These are phyloP conservation scores for Pilaira anomala DNA, from an alignment of 192 early-diverging fungal species.

Conservation along the genomic window DNA sequence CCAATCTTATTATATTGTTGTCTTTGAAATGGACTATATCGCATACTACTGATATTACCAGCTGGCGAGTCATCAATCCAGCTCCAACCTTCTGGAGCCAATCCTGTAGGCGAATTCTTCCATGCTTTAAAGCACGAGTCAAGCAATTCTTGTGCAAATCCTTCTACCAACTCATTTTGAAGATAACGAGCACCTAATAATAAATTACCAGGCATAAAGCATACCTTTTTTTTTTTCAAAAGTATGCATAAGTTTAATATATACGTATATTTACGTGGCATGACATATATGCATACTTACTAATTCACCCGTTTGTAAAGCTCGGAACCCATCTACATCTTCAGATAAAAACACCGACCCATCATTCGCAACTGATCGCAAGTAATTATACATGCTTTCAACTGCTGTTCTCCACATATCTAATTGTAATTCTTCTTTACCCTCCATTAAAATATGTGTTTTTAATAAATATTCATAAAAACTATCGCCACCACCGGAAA, in stretches of 20 bases:
- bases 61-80: conserved; percentile 23
- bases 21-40: conserved; percentile 7
- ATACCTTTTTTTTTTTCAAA: too few relatives aligned
- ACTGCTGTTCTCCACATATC: conserved; percentile 37
- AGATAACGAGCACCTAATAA: conserved; percentile 45
- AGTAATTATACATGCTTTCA: conserved; percentile 22
- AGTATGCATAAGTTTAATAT: too few relatives aligned
- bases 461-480: conserved; percentile 65
- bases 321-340: background rate
- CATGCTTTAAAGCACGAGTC: conserved; percentile 47
- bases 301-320: conserved; percentile 31
- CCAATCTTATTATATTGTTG: conserved; percentile 8
- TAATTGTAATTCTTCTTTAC: conserved; percentile 30
- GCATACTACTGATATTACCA: background rate
- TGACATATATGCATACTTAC: background rate
- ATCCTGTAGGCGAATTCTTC: conserved; percentile 37
- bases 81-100: conserved; percentile 46
- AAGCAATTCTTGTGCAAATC: conserved; percentile 42
- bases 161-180: conserved; percentile 26
- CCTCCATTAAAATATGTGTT: conserved; percentile 46
- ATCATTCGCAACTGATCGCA: conserved; percentile 20
- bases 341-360: conserved; percentile 23
- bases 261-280: background rate
- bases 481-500: conserved; percentile 51
- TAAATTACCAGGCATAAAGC: conserved; percentile 55